These are phyloP conservation scores for Scheffersomyces stambukii DNA, from an alignment of 1,139 yeast genomes.

Conservation along the genomic window DNA sequence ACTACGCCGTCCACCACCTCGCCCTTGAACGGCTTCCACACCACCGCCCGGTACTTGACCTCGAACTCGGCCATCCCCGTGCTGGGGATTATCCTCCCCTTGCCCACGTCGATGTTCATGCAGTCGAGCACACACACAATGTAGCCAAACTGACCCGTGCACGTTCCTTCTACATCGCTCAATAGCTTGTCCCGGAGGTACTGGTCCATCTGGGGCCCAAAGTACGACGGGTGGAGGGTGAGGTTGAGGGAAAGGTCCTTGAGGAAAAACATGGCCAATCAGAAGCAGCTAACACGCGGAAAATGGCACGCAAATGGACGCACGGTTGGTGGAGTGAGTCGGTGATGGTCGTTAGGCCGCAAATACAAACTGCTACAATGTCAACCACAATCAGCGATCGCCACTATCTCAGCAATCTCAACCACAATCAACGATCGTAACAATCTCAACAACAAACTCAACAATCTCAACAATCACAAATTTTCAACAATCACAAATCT, in stretches of 20 bases:
- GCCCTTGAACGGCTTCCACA: slow-evolving; percentile 98
- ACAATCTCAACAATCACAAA: too few species aligned
- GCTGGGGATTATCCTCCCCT: slow-evolving; percentile 87
- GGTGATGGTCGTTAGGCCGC: too few species aligned
- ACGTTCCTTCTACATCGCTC: slow-evolving; percentile 97
- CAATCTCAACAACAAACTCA: too few species aligned
- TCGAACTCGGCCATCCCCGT: slow-evolving; percentile 94
- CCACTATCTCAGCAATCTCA: too few species aligned
- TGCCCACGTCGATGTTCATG: slow-evolving; percentile 91
- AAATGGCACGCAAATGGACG: too few species aligned
- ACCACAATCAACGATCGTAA: too few species aligned
- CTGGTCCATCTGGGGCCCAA: slow-evolving; percentile 97
- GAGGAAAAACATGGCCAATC: slow-evolving; percentile 44
- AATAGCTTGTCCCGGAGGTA: slow-evolving; percentile 83
- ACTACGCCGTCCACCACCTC: slow-evolving; percentile 98
- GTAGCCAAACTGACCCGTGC: slow-evolving; percentile 98
- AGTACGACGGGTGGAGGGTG: slow-evolving; percentile 94
- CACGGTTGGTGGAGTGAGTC: too few species aligned
- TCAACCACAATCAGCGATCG: too few species aligned
- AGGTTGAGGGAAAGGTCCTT: slow-evolving; percentile 89
- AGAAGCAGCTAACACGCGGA: too few species aligned
- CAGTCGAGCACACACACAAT: slow-evolving; percentile 94
- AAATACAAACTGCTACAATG: too few species aligned
- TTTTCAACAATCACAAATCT: too few species aligned
- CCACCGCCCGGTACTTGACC: slow-evolving; percentile 93